Conservation (phyloP, 352 stramenopile species). For the Globisporangium nagaii region DNA sequence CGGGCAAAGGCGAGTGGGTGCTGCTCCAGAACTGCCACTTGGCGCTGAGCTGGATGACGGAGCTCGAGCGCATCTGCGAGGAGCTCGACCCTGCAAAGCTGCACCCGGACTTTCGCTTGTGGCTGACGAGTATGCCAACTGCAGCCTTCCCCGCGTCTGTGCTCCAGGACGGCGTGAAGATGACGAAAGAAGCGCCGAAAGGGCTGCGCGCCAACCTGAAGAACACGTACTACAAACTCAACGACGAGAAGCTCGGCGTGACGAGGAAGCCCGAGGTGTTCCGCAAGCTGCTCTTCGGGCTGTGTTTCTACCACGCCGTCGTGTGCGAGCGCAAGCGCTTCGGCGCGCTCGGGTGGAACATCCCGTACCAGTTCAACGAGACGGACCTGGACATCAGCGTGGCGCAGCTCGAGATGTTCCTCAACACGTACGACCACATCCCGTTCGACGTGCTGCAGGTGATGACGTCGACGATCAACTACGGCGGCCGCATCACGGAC, state of each 20-base stretch:
- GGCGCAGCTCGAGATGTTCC: constrained; percentile 82
- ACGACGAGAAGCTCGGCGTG: constrained; percentile 77
- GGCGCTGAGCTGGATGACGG: constrained; percentile 93
- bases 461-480: constrained; percentile 94
- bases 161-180: constrained; percentile 95
- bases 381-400: constrained; percentile 91
- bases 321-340: constrained; percentile 94
- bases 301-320: constrained; percentile 90
- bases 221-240: constrained; percentile 93
- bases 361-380: constrained; percentile 97
- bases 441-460: constrained; percentile 89
- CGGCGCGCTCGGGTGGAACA: constrained; percentile 94
- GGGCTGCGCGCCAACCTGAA: constrained; percentile 91
- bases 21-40: constrained; percentile 94
- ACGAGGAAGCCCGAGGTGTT: constrained; percentile 88
- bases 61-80: constrained; percentile 94
- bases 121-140: constrained; percentile 89
- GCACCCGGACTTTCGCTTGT: constrained; percentile 92
- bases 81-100: constrained; percentile 76
- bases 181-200: constrained; percentile 96
- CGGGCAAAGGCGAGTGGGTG: constrained; percentile 91
- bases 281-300: constrained; percentile 92
- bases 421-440: constrained; percentile 83
- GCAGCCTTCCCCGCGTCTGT: constrained; percentile 88
- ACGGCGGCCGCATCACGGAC: constrained; percentile 91